These are phyloP conservation scores for Ogataea kodamae DNA, from an alignment of 805 yeast genomes.

Conservation along the genomic window DNA sequence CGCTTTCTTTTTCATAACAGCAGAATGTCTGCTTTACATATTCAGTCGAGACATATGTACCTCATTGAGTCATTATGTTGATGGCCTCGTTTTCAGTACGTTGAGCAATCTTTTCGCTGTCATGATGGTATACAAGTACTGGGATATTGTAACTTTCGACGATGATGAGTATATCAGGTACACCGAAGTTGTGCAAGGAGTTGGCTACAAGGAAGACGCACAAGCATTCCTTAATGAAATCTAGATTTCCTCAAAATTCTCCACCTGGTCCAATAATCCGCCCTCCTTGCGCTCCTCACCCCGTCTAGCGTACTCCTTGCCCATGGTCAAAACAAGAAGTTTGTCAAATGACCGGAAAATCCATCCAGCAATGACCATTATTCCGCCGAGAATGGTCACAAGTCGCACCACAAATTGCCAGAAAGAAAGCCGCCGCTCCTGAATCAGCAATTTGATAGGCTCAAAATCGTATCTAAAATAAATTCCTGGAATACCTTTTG, in stretches of 20 bases:
- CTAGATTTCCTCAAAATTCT: conserved; percentile 28
- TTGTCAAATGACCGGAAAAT: conserved; percentile 54
- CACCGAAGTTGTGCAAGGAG: conserved; percentile 26
- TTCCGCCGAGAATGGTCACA: conserved; percentile 80
- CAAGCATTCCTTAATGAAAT: conserved; percentile 12
- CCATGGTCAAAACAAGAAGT: conserved; percentile 47
- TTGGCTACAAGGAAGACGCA: conserved; percentile 18
- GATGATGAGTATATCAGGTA: conserved; percentile 75
- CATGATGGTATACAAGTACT: conserved; percentile 94
- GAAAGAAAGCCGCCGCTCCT: conserved; percentile 73
- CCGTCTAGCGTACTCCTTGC: conserved; percentile 50
- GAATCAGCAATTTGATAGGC: conserved; percentile 67
- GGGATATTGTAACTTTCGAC: conserved; percentile 95
- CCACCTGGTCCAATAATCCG: conserved; percentile 27
- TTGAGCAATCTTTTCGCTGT: conserved; percentile 74
- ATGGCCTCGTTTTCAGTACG: conserved; percentile 84
- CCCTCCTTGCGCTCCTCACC: conserved; percentile 44
- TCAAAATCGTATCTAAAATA: conserved; percentile 85
- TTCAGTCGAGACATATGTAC: conserved; percentile 65
- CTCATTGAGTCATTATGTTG: conserved; percentile 78
- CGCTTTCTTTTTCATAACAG: conserved; percentile 67
- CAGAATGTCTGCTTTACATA: conserved; percentile 75
- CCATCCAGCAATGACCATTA: conserved; percentile 69
- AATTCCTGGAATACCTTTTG: conserved; percentile 62
- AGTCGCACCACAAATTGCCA: conserved; percentile 72